A percentile compares a stretch with the other conserved stretches of the same genome.
phyloP scores from a whole-genome alignment of 139 green algal species.

The Picocystis salinarum region DNA sequence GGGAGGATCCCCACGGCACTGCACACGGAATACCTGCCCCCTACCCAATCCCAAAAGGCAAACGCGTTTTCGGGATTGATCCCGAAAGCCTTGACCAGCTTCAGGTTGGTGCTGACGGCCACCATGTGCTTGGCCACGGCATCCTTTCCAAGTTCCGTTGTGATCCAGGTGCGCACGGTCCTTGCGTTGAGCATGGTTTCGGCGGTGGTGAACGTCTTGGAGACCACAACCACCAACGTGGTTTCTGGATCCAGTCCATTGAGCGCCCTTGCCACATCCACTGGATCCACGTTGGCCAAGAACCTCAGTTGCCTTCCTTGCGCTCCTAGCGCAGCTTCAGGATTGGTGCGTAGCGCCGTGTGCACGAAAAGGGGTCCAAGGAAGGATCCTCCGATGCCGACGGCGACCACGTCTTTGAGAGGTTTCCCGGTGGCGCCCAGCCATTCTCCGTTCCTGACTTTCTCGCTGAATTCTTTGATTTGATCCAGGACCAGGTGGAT shows the following conservation, averaged over 20 bases:
- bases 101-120: constrained; percentile 94
- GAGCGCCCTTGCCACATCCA: constrained; percentile 84
- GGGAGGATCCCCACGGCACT: constrained; percentile 89
- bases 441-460: constrained; percentile 78
- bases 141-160: constrained; percentile 33
- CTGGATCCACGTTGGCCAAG: constrained; percentile 96
- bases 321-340: constrained; percentile 16
- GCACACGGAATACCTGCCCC: constrained; percentile 88
- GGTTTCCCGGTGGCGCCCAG: constrained; percentile 80
- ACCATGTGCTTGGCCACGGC: constrained; percentile 96
- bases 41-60: constrained; percentile 98
- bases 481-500: constrained; percentile 94
- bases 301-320: constrained; percentile 69
- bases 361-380: constrained; percentile 96
- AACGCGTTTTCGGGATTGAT: constrained; percentile 96
- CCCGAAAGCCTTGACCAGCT: constrained; percentile 94
- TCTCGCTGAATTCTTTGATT: constrained; percentile 86
- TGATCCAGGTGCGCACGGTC: constrained; percentile 77
- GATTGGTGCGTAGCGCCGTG: constrained; percentile 67
- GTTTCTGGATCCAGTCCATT: constrained; percentile 33
- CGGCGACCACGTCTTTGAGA: constrained; percentile 82
- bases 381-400: constrained; percentile 93
- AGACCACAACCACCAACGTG: constrained; percentile 64
- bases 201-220: constrained; percentile 98
- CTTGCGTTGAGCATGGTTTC: constrained; percentile 99